A percentile compares a stretch with the other conserved stretches of the same genome.
These are phyloP conservation scores for Cadophora sp. DNA, from an alignment of 2,329 filamentous ascomycete species.

Conservation along the genomic window DNA sequence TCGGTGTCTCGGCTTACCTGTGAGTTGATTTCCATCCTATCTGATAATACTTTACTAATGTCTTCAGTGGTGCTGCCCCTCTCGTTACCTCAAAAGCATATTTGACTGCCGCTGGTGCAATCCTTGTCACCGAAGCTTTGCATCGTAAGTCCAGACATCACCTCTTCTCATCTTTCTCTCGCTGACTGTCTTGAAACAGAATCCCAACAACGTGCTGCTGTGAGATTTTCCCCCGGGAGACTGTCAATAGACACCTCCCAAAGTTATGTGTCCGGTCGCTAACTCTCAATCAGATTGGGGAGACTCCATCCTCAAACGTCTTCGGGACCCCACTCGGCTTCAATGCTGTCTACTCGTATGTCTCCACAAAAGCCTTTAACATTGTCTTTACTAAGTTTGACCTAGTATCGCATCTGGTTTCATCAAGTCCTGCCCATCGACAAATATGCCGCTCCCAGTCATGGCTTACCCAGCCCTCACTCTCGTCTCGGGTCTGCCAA, in stretches of 20 bases:
- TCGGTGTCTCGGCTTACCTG: constrained; percentile 66
- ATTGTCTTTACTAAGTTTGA: not conserved
- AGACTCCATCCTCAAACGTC: constrained; percentile 62
- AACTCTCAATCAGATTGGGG: constrained; percentile 41
- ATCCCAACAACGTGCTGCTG: constrained; percentile 60
- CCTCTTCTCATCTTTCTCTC: not conserved
- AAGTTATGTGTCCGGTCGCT: not conserved
- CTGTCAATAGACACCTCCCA: not conserved
- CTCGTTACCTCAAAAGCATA: constrained; percentile 63
- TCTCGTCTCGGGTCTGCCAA: constrained; percentile 37
- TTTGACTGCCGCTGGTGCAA: constrained; percentile 66
- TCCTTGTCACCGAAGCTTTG: constrained; percentile 70
- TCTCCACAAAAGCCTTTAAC: not conserved
- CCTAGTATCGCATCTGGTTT: constrained; percentile 65
- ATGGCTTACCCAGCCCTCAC: constrained; percentile 62
- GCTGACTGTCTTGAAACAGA: constrained; percentile 34
- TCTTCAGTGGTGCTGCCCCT: constrained; percentile 58
- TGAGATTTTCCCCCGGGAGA: not conserved
- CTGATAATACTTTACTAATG: not conserved
- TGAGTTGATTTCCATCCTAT: not conserved
- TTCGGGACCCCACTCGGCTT: constrained; percentile 65
- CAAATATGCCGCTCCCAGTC: constrained; percentile 62
- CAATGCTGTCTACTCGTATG: constrained; percentile 59
- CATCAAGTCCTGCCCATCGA: constrained; percentile 62
- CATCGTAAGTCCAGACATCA: constrained; percentile 49